phyloP scores from a whole-genome alignment of 768 basidiomycete genomes.

The Rickenella mellea region DNA sequence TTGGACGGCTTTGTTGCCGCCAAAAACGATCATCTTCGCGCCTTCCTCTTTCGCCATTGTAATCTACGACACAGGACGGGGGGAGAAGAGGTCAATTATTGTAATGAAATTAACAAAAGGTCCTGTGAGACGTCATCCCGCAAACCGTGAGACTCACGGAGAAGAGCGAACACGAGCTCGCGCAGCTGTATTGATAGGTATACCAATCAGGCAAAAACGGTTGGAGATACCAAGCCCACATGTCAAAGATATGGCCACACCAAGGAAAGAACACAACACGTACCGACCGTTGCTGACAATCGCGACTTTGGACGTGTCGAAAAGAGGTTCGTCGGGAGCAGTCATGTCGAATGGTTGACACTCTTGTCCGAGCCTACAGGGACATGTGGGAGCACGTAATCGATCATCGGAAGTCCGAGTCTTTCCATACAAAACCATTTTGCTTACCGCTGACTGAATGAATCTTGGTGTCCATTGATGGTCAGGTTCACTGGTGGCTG shows the following conservation, averaged over 20 bases:
- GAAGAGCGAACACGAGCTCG: constrained; percentile 19
- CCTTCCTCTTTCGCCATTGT: constrained; percentile 53
- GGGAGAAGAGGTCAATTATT: not conserved
- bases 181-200: constrained; percentile 8
- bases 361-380: constrained; percentile 19
- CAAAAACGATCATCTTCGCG: constrained; percentile 46
- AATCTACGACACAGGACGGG: constrained; percentile 26
- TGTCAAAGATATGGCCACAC: not conserved
- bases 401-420: too few relatives aligned
- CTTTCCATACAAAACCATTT: too few relatives aligned
- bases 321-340: constrained; percentile 36
- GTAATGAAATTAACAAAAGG: not conserved
- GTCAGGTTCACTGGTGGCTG: constrained; percentile 28
- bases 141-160: constrained; percentile 20
- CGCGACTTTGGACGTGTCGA: constrained; percentile 36
- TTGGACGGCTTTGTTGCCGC: constrained; percentile 33
- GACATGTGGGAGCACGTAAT: too few relatives aligned
- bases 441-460: constrained; percentile 34
- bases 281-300: constrained; percentile 53
- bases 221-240: not conserved
- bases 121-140: not conserved
- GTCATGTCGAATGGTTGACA: constrained; percentile 24
- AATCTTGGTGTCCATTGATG: constrained; percentile 40
- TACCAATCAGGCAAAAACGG: constrained; percentile 17
- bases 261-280: constrained; percentile 38